Conservation (phyloP, 2,329 filamentous ascomycete species). For the Fusarium guadeloupense region DNA sequence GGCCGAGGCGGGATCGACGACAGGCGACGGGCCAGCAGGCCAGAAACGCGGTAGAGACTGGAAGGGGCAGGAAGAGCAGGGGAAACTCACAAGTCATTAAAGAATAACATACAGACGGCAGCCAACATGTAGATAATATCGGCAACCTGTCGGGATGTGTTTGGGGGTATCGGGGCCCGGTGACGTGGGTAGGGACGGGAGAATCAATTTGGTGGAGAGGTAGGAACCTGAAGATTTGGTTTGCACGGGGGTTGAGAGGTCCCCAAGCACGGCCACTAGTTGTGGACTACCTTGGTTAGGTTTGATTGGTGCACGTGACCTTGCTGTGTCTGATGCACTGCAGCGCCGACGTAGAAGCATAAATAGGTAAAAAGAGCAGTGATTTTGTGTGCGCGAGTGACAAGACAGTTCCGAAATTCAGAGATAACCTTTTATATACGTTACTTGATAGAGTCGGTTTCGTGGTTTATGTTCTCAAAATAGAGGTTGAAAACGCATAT, state of each 20-base stretch:
- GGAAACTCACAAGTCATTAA: constrained; percentile 63
- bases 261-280: constrained; percentile 38
- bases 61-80: constrained; percentile 39
- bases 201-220: constrained; percentile 48
- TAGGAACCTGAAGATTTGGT: constrained; percentile 52
- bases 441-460: too few species aligned
- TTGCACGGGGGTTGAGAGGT: constrained; percentile 41
- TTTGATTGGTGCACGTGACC: constrained; percentile 31
- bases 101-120: constrained; percentile 53
- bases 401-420: too few species aligned
- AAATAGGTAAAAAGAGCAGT: too few species aligned
- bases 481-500: not conserved
- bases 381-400: too few species aligned
- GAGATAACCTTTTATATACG: too few species aligned
- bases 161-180: constrained; percentile 44
- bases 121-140: constrained; percentile 38
- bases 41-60: constrained; percentile 44
- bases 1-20: constrained; percentile 50
- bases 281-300: not conserved
- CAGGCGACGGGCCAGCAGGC: constrained; percentile 50
- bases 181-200: constrained; percentile 47
- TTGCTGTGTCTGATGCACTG: not conserved
- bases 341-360: too few species aligned
- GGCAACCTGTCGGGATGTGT: constrained; percentile 37
- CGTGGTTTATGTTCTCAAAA: too few species aligned